Conservation (phyloP, 345 rosid species). For the Eucalyptus guilfoylei region DNA sequence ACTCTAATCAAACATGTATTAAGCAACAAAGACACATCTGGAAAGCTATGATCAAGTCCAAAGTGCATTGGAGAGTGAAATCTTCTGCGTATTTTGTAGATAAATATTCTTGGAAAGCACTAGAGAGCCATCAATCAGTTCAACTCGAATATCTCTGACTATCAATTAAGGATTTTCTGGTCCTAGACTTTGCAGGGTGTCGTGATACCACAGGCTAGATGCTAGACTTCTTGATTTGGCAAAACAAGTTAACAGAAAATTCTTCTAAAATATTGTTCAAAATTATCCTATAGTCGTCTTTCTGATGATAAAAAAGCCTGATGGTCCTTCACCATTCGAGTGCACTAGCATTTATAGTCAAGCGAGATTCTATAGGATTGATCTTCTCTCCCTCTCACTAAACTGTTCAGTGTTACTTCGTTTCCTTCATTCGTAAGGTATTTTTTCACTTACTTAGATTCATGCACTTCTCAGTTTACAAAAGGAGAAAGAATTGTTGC, state of each 20-base stretch:
- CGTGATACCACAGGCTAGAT: background rate
- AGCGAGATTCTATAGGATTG: background rate
- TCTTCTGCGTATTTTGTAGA: background rate
- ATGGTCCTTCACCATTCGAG: background rate
- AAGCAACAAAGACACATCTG: background rate
- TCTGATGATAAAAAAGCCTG: background rate
- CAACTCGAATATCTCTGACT: background rate
- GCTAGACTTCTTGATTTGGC: background rate
- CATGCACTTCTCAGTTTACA: background rate
- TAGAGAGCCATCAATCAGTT: background rate
- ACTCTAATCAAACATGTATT: background rate
- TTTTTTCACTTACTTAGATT: background rate
- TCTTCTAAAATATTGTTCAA: fast-evolving
- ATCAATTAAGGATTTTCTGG: background rate
- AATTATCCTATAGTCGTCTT: background rate
- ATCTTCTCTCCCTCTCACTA: background rate
- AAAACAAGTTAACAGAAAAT: background rate
- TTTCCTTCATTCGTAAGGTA: background rate
- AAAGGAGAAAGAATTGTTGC: background rate
- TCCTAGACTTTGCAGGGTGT: background rate
- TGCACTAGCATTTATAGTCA: background rate
- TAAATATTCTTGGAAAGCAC: background rate
- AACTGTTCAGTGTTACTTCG: fast-evolving
- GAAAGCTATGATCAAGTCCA: background rate
- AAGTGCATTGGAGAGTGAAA: background rate